Base-by-base conservation (phyloP, 208 protist species). In the Crithidia expoeki region DNA sequence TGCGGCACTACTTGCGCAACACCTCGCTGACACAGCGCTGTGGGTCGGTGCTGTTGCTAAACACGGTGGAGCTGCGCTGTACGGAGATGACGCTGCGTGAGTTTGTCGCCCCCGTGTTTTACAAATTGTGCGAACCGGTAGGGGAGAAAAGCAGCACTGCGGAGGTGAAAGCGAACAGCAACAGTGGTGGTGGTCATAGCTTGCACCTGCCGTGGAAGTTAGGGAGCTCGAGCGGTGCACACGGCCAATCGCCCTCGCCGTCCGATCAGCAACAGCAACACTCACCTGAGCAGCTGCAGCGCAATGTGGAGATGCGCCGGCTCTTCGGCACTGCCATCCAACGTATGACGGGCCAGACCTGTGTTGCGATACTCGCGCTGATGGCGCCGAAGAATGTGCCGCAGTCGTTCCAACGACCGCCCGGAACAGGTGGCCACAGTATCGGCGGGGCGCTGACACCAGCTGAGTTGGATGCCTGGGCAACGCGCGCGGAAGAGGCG, bases 261-360 rank as follows among this genome's bases (percentile, higher is more conserved):
- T 10, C 19, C 19, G 23, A 46, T n/a, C 36, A 47, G 38, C 58
- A 44, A 4, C 19, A n/a, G 52, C 42, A 51, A 2, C 49, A 62
- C 16, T 30, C 55, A 23, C 27, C 23, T 4, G 21, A 56, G 52
- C 53, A 68, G 63, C 63, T 52, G 58, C 58, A 62, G 36, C 46
- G 77, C 28, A 57, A 56, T 16, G 60, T 73, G 23, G 68, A 46
- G 28, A 78, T 83, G 60, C 70, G 75, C 4, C 68, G 72, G 2
- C 57, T 74, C 16, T 76, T 83, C 47, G 65, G 73, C 12, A 33
- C 58, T 0, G 76, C 72, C 21, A 61, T 80, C 2, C 68, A 79
- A 21, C 73, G 72, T 30, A 84, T 84, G 83, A 75, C 42, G 7
- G 66, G 73, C n/a, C 70, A 80, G 72, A 73, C 74, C 11, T 88